Evolutionary conservation across 768 basidiomycete genomes (phyloP), one percentile per base, ranked within the genome.

Genomic region (Phylloporus arenicola): DNA sequence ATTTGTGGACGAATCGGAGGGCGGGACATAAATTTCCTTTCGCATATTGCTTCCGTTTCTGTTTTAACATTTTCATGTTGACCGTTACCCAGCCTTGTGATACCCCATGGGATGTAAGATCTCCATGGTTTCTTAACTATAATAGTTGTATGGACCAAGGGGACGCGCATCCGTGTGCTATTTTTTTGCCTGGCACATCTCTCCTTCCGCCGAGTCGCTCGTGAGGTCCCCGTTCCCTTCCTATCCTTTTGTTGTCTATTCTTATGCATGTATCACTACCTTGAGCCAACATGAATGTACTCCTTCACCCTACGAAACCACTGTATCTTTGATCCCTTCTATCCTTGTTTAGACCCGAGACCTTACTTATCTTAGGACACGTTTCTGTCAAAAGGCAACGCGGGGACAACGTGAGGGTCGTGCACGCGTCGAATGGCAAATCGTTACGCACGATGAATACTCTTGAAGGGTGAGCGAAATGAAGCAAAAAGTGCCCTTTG

Each of bases 1-100:
- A 62, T 98, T 98, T 69, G 87, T 97, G 56, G 94, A 95, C 59
- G 94, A 92, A 65, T 70, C 75, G 55, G 87, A 87, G 45, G 74
- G 57, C 59, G 64, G 46, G 38, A 22, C 59, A 47, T 69, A 65
- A 49, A 43, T 29, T 45, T 24, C 25, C 19, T 34, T 55, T 56
- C 16, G 30, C 25, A 5, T 24, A 7, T 20, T 44, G 4, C 50
- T 41, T 49, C 30, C 25, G 24, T 25, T 14, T 42, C 19, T 37
- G 4, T 19, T 6, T 37, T 22, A 17, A 22, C 20, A 17, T 34
- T 52, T 51, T 40, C 25, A 58, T 34, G 25, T 51, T n/a, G 45
- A 64, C 48, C 24, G 31, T 64, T 61, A 64, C 66, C 52, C 56
- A 39, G 33, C 50, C 34, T 45, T 13, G 54, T 47, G 67, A 66